Evolutionary conservation across 352 stramenopile genomes (phyloP).

Genomic region (Phytophthora nicotianae): DNA sequence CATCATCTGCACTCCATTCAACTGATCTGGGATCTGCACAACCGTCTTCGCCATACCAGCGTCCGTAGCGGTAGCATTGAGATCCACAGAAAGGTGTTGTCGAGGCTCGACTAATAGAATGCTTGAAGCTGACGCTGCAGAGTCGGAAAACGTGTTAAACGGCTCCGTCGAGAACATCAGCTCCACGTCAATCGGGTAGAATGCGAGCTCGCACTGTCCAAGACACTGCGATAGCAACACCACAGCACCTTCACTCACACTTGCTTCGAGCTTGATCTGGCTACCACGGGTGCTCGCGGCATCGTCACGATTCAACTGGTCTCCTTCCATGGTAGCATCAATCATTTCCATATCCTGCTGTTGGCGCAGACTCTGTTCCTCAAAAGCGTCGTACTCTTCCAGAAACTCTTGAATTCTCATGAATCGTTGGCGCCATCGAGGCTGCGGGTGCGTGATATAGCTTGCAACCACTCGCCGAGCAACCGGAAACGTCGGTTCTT

Average conservation of each 20-base stretch:
- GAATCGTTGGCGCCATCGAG: constrained; percentile 58
- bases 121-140: constrained; percentile 40
- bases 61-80: constrained; percentile 17
- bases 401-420: constrained; percentile 44
- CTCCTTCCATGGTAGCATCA: constrained; percentile 8
- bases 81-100: constrained; percentile 33
- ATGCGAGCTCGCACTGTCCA: constrained; percentile 45
- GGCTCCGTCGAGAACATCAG: constrained; percentile 70
- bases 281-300: neutral
- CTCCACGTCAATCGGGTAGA: constrained; percentile 73
- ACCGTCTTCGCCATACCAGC: constrained; percentile 15
- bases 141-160: constrained; percentile 55
- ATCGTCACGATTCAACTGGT: neutral
- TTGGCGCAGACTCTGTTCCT: constrained; percentile 19
- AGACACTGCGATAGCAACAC: constrained; percentile 40
- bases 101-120: constrained; percentile 56
- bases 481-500: constrained; percentile 25
- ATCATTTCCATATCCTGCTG: constrained; percentile 23
- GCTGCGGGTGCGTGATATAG: constrained; percentile 44
- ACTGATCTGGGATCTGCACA: constrained; percentile 36
- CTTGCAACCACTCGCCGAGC: constrained; percentile 44
- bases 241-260: constrained; percentile 32
- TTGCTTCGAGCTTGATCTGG: constrained; percentile 39
- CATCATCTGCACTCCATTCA: constrained; percentile 52
- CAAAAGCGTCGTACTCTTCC: constrained; percentile 50